Percentiles rank a stretch among this genome's conserved stretches.
phyloP scores from a whole-genome alignment of 225 moss, liverwort and hornwort genomes.

The Anthoceros angustus region DNA sequence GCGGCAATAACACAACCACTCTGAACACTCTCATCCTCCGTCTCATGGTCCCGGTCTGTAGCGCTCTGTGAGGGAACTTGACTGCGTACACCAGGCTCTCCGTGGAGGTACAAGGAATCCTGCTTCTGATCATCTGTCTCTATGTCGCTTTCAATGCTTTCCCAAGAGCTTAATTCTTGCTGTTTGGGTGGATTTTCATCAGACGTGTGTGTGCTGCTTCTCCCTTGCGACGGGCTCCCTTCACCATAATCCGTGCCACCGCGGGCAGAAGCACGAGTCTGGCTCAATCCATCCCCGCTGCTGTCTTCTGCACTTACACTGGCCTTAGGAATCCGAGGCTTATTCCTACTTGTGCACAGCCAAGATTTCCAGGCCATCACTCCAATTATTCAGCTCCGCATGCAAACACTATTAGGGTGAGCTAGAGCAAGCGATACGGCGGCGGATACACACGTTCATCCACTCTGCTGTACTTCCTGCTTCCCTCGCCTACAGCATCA shows the following conservation, averaged over 20 bases:
- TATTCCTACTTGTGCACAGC: neutral
- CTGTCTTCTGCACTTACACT: neutral
- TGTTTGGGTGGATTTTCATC: too few relatives aligned
- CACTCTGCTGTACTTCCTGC: neutral
- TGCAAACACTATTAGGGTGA: too few relatives aligned
- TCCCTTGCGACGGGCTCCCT: neutral
- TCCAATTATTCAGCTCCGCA: too few relatives aligned
- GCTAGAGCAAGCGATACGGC: neutral
- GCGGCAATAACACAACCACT: too few relatives aligned
- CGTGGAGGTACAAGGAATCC: too few relatives aligned
- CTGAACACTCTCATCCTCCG: too few relatives aligned
- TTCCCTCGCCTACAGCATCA: neutral
- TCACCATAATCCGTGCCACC: too few relatives aligned
- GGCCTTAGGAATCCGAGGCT: neutral
- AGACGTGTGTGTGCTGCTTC: neutral
- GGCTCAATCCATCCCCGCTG: too few relatives aligned
- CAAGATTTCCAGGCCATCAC: constrained; percentile 1
- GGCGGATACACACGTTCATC: neutral
- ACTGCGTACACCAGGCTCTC: too few relatives aligned
- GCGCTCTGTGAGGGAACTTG: too few relatives aligned
- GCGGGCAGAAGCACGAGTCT: too few relatives aligned
- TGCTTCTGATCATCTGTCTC: neutral
- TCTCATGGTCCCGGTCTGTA: too few relatives aligned
- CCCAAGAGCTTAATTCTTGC: neutral
- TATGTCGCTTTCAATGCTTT: neutral